Conservation (phyloP, 805 yeast genomes). For the Zygosaccharomyces bisporus region DNA sequence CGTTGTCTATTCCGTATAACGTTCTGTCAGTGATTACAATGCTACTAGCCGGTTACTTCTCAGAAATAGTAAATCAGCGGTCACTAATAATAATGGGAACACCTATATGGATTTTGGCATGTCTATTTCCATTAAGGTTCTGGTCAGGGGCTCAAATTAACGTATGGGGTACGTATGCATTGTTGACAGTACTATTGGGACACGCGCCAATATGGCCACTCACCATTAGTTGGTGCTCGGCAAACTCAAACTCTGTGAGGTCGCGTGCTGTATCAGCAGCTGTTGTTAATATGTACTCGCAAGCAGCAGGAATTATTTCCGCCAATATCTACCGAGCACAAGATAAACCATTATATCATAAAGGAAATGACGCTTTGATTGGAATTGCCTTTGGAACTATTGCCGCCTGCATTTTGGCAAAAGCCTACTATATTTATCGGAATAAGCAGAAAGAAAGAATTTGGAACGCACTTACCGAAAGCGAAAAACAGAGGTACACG, state of each 20-base stretch:
- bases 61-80: slow-evolving; percentile 38
- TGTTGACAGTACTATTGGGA: slow-evolving; percentile 38
- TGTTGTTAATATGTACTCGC: slow-evolving; percentile 60
- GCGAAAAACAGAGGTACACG: slow-evolving; percentile 49
- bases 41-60: slow-evolving; percentile 36
- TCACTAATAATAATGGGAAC: slow-evolving; percentile 19
- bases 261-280: slow-evolving; percentile 64
- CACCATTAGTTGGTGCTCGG: slow-evolving; percentile 56
- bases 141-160: slow-evolving; percentile 42
- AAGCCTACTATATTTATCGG: slow-evolving; percentile 37
- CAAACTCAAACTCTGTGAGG: slow-evolving; percentile 60
- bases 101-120: slow-evolving; percentile 17
- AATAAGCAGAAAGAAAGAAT: slow-evolving; percentile 42
- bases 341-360: slow-evolving; percentile 57
- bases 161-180: slow-evolving; percentile 42
- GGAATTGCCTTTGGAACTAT: slow-evolving; percentile 37
- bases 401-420: slow-evolving; percentile 27
- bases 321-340: slow-evolving; percentile 53
- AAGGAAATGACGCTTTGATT: slow-evolving; percentile 50
- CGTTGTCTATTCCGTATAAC: slow-evolving; percentile 50
- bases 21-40: slow-evolving; percentile 39
- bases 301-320: slow-evolving; percentile 51
- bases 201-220: slow-evolving; percentile 53
- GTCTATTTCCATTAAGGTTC: slow-evolving; percentile 36
- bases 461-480: slow-evolving; percentile 51